Evolutionary conservation across 2,329 filamentous ascomycete species (phyloP), one percentile per base, ranked within the genome.

Genomic region (Aspergillus sergii): DNA sequence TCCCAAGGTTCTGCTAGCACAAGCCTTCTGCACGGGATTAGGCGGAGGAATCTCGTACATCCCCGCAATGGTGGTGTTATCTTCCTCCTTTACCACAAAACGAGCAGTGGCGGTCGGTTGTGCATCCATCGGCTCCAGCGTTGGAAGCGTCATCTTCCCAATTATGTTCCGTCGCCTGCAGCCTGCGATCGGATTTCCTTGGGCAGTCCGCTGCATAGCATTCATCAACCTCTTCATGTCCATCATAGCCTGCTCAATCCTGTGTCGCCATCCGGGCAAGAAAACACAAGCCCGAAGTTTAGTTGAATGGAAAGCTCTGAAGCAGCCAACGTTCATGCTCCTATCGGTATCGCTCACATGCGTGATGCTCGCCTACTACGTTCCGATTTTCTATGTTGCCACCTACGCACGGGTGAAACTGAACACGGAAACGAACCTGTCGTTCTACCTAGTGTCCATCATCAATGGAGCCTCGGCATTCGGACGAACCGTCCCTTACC

Each of bases 111-210:
- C 87, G 1, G 81, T 89, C 28, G 85, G 85, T 0, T 79, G 85
- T 10, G 82, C 83, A 1, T 85, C 86, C 0, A 83, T 83, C 0
- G 88, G 88, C 4, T 85, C 84, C 19, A 82, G 82, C 0, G 82
- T 84, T 0, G 88, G 88, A 0, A 87, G 87, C 0, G 80, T 89
- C 26, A 79, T 89, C 6, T 90, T 87, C 69, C 87, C 88, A 0
- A 77, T 85, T 2, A 80, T 85, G 56, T 79, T 83, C 4, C 76
- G 80, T 59, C 82, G 87, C 61, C 74, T 89, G 0, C 77, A 88
- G 8, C 83, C 85, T 0, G 78, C 77, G 23, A 75, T 89, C 4
- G 87, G 87, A 0, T 89, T 89, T 62, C 77, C 81, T 0, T 89
- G 86, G 85, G 85, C 87, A 0, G 81, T 87, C 1, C 79, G 87